Conservation (phyloP, 345 rosid species). For the rapeseed (Brassica napus) region DNA sequence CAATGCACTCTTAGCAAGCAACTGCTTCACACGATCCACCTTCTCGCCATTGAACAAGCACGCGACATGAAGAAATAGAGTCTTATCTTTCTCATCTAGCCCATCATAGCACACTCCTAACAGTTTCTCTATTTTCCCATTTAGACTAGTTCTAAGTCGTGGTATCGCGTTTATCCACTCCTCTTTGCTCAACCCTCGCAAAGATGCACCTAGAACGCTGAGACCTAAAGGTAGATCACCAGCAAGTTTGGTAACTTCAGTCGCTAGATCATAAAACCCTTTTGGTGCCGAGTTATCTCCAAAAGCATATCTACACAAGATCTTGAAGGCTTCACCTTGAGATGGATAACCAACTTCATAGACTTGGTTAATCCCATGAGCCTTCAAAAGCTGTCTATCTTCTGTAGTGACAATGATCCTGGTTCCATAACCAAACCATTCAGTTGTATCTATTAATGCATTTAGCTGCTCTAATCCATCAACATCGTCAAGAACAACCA, state of each 20-base stretch:
- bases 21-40: background rate
- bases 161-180: slow-evolving; percentile 33
- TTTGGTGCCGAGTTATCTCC: background rate
- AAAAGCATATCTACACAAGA: slow-evolving; percentile 27
- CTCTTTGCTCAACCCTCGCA: background rate
- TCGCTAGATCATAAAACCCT: slow-evolving; percentile 14
- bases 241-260: slow-evolving; percentile 5
- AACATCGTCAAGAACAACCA: slow-evolving; percentile 60
- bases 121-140: slow-evolving; percentile 12
- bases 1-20: slow-evolving; percentile 17
- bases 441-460: slow-evolving; percentile 44
- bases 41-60: slow-evolving; percentile 29
- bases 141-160: slow-evolving; percentile 20
- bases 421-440: slow-evolving; percentile 53
- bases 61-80: slow-evolving; percentile 42
- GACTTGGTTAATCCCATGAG: slow-evolving; percentile 9
- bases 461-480: slow-evolving; percentile 45
- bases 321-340: slow-evolving; percentile 22
- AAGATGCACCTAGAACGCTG: slow-evolving; percentile 36
- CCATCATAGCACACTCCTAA: slow-evolving; percentile 39
- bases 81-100: slow-evolving; percentile 17
- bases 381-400: slow-evolving; percentile 30
- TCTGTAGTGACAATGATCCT: slow-evolving; percentile 58
- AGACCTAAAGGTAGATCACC: slow-evolving; percentile 42
- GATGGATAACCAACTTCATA: slow-evolving; percentile 20